Percentiles rank a stretch among this genome's conserved stretches.
Evolutionary conservation across 352 stramenopile species (phyloP).

Genomic region (Pseudoperonospora humuli): DNA sequence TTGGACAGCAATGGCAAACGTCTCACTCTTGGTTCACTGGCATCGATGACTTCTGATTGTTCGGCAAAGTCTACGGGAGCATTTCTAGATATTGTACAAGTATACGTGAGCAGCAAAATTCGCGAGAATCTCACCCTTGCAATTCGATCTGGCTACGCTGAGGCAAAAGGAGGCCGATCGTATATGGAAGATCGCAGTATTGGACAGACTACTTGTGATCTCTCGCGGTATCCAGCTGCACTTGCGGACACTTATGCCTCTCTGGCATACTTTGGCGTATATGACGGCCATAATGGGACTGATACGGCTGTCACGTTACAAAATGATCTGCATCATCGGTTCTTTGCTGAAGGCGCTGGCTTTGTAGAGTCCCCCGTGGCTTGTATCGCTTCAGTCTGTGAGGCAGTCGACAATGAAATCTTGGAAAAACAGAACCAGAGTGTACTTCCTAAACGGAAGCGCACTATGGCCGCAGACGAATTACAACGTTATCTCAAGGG

Average conservation of each 20-base stretch:
- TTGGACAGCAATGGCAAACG: slow-evolving; percentile 16
- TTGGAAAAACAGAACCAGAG: slow-evolving; percentile 68
- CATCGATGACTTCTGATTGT: slow-evolving; percentile 18
- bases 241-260: slow-evolving; percentile 36
- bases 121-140: slow-evolving; percentile 67
- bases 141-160: slow-evolving; percentile 73
- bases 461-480: slow-evolving; percentile 36
- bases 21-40: slow-evolving; percentile 14
- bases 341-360: slow-evolving; percentile 43
- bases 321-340: slow-evolving; percentile 67
- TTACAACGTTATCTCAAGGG: slow-evolving; percentile 19
- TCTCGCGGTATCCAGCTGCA: slow-evolving; percentile 32
- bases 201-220: slow-evolving; percentile 38
- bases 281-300: slow-evolving; percentile 84
- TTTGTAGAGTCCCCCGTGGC: slow-evolving; percentile 44
- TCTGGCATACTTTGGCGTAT: slow-evolving; percentile 78
- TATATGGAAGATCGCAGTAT: slow-evolving; percentile 85
- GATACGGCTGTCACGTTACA: slow-evolving; percentile 73
- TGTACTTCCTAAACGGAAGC: slow-evolving; percentile 57
- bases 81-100: slow-evolving; percentile 52
- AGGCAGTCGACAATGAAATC: slow-evolving; percentile 64
- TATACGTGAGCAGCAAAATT: slow-evolving; percentile 86
- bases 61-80: slow-evolving; percentile 17
- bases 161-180: slow-evolving; percentile 74
- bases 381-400: slow-evolving; percentile 52